Evolutionary conservation across 352 stramenopile genomes (phyloP).

Genomic region (Globisporangium viniferum): DNA sequence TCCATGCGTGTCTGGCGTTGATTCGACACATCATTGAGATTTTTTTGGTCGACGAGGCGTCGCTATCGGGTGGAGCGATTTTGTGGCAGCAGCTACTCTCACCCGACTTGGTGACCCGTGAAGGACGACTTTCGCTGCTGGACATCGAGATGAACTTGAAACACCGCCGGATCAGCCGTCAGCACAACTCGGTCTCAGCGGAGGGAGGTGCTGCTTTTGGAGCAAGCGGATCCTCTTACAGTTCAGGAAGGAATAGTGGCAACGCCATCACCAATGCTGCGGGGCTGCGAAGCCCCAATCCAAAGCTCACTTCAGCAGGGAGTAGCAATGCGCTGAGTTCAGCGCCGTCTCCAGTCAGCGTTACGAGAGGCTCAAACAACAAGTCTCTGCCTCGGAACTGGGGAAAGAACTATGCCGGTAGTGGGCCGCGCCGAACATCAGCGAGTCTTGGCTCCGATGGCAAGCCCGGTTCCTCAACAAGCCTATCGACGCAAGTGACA

Average conservation of each 20-base stretch:
- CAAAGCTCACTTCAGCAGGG: constrained; percentile 13
- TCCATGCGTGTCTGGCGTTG: constrained; percentile 52
- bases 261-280: constrained; percentile 7
- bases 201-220: background rate
- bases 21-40: constrained; percentile 55
- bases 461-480: constrained; percentile 11
- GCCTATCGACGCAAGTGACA: background rate
- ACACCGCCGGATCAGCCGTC: constrained; percentile 39
- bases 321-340: constrained; percentile 3
- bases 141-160: constrained; percentile 57
- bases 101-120: constrained; percentile 35
- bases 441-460: constrained; percentile 20
- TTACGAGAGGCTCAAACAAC: constrained; percentile 19
- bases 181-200: constrained; percentile 24
- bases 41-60: constrained; percentile 40
- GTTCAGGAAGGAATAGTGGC: constrained; percentile 1
- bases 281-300: constrained; percentile 23
- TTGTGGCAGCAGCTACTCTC: constrained; percentile 50
- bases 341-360: background rate
- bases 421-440: constrained; percentile 28
- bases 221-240: background rate
- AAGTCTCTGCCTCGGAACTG: constrained; percentile 63
- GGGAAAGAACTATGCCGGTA: constrained; percentile 50
- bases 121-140: constrained; percentile 41
- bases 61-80: background rate